A percentile compares a stretch with the other conserved stretches of the same genome.
These are phyloP conservation scores for Aaosphaeria arxii DNA, from an alignment of 2,329 filamentous ascomycete species.

Conservation along the genomic window DNA sequence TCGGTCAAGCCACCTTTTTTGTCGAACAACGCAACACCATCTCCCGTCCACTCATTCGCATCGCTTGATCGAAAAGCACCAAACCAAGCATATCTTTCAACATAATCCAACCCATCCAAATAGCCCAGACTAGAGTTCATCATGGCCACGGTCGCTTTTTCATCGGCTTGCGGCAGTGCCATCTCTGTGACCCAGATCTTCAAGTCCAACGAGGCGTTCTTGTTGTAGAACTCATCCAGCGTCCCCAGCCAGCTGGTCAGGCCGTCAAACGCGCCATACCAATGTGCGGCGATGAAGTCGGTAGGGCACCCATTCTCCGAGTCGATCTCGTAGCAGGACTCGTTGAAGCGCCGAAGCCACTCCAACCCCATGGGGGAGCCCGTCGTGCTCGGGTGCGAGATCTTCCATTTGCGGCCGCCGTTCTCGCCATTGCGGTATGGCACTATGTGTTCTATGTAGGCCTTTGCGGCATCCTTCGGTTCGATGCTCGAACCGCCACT, in stretches of 20 bases:
- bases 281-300: conserved; percentile 53
- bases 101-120: conserved; percentile 59
- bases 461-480: conserved; percentile 61
- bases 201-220: conserved; percentile 48
- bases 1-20: conserved; percentile 28
- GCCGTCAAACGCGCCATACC: conserved; percentile 65
- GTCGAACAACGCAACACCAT: conserved; percentile 32
- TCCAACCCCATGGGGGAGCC: conserved; percentile 59
- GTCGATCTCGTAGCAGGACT: conserved; percentile 48
- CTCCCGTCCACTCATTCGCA: conserved; percentile 35
- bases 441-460: conserved; percentile 70
- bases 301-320: conserved; percentile 42
- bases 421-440: conserved; percentile 58
- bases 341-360: conserved; percentile 68
- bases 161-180: conserved; percentile 57
- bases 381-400: conserved; percentile 69
- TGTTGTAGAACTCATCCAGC: conserved; percentile 49
- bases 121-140: conserved; percentile 68
- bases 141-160: conserved; percentile 60
- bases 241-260: conserved; percentile 65
- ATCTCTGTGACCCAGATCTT: conserved; percentile 78
- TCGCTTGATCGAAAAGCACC: conserved; percentile 30
- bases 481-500: conserved; percentile 64
- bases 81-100: conserved; percentile 37
- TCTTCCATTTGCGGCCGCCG: conserved; percentile 50